Evolutionary conservation across 1,139 yeast species (phyloP).

Genomic region (Geotrichum phurueaensis): DNA sequence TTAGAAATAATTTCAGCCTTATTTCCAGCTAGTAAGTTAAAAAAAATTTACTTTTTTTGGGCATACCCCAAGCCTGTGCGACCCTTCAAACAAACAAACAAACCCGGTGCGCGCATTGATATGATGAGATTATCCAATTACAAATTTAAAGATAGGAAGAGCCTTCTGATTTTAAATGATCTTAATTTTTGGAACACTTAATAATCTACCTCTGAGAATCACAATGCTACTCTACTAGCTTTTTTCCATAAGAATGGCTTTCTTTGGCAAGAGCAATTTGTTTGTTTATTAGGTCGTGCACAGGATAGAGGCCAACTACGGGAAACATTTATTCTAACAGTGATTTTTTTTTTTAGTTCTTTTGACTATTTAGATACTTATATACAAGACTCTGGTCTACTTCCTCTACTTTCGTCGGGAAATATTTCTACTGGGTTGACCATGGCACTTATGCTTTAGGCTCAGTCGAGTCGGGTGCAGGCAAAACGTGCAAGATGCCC

Average conservation of each 20-base stretch:
- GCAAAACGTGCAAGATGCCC: background rate
- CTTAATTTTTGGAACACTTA: slow-evolving; percentile 9
- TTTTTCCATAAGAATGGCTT: background rate
- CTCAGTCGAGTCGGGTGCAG: background rate
- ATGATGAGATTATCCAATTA: slow-evolving; percentile 16
- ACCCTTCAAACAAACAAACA: too few relatives aligned
- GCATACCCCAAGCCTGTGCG: background rate
- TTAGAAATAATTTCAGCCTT: background rate
- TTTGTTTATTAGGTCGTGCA: too few relatives aligned
- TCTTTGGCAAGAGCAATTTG: too few relatives aligned
- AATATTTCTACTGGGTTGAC: too few relatives aligned
- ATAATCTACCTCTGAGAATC: slow-evolving; percentile 4
- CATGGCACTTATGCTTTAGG: background rate
- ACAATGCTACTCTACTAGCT: background rate
- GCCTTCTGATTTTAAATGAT: slow-evolving; percentile 19
- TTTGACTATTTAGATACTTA: too few relatives aligned
- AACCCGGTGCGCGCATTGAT: background rate
- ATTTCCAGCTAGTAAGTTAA: background rate
- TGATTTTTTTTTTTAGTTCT: too few relatives aligned
- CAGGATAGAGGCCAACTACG: too few relatives aligned
- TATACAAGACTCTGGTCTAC: too few relatives aligned
- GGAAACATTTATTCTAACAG: too few relatives aligned
- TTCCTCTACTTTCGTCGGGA: background rate
- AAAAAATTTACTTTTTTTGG: background rate
- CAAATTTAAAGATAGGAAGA: slow-evolving; percentile 19